Evolutionary conservation across 2,329 filamentous ascomycete species (phyloP).

Genomic region (Curvularia eragrostidis): DNA sequence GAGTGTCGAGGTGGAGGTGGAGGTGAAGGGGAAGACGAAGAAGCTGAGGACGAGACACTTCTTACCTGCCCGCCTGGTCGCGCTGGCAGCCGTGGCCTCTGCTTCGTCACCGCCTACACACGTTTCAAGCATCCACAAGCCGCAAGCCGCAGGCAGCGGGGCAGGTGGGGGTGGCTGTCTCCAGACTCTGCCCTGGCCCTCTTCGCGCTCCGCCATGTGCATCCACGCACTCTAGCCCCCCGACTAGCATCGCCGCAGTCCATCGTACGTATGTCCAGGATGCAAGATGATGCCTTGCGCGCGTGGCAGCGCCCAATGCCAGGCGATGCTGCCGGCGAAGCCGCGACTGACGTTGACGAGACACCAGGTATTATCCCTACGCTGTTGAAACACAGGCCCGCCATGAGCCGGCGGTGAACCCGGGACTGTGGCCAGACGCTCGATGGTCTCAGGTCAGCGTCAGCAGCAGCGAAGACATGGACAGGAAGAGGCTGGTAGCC

Average conservation of each 20-base stretch:
- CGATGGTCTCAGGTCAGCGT: background rate
- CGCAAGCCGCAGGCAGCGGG: slow-evolving; percentile 12
- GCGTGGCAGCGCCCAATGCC: background rate
- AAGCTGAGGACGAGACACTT: slow-evolving; percentile 15
- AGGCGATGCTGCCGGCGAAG: background rate
- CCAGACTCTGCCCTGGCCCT: background rate
- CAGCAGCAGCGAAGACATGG: background rate
- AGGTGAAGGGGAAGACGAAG: background rate
- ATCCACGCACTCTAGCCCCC: background rate
- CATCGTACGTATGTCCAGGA: background rate
- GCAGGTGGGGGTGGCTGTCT: slow-evolving; percentile 17
- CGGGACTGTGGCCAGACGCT: background rate
- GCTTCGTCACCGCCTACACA: slow-evolving; percentile 17
- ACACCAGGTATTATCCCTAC: background rate
- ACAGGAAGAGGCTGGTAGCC: slow-evolving; percentile 8
- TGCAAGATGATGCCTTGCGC: background rate
- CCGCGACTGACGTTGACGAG: background rate
- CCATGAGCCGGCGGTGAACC: background rate
- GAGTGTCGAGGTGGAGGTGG: too few species aligned
- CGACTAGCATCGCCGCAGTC: background rate
- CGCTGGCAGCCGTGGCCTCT: slow-evolving; percentile 10
- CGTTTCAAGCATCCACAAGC: slow-evolving; percentile 9
- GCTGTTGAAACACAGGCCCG: background rate
- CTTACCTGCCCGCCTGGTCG: background rate
- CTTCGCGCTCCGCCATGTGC: too few species aligned